Evolutionary conservation across 176 grass and related monocot genomes (phyloP).

Genomic region (Avena eriantha): DNA sequence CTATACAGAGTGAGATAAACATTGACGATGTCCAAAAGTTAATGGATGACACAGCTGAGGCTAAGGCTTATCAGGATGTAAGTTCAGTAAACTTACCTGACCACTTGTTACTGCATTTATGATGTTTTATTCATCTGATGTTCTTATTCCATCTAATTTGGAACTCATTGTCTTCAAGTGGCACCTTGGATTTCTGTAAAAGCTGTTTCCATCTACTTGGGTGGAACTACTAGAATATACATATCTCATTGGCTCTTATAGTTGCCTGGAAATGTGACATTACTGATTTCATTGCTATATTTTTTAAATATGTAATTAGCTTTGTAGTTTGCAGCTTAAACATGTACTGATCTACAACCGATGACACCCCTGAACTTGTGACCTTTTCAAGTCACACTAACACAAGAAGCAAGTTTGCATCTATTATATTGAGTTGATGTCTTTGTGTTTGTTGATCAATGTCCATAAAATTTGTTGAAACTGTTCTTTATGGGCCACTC

Average conservation of each 20-base stretch:
- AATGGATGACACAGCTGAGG: constrained; percentile 97
- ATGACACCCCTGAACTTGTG: not conserved
- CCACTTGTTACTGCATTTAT: constrained; percentile 23
- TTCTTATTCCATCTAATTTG: constrained; percentile 32
- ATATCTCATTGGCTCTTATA: constrained; percentile 3
- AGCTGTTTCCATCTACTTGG: constrained; percentile 17
- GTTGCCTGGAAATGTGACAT: constrained; percentile 4
- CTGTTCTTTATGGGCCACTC: not conserved
- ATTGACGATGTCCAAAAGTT: constrained; percentile 97
- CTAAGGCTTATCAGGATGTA: constrained; percentile 99
- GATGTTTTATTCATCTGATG: not conserved
- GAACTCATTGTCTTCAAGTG: not conserved
- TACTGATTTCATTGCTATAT: not conserved
- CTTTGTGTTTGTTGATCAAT: constrained; percentile 3
- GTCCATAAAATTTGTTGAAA: not conserved
- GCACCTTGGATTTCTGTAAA: constrained; percentile 9
- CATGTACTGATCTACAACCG: constrained; percentile 5
- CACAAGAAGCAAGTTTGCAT: not conserved
- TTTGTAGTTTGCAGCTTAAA: constrained; percentile 18
- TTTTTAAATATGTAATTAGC: constrained; percentile 20
- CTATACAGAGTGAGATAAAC: constrained; percentile 98
- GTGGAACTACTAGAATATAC: not conserved
- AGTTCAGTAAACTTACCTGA: constrained; percentile 39
- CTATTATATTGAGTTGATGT: not conserved
- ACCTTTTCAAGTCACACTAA: not conserved